Evolutionary conservation across 208 protist genomes (phyloP).

Genomic region (Crithidia acanthocephali): DNA sequence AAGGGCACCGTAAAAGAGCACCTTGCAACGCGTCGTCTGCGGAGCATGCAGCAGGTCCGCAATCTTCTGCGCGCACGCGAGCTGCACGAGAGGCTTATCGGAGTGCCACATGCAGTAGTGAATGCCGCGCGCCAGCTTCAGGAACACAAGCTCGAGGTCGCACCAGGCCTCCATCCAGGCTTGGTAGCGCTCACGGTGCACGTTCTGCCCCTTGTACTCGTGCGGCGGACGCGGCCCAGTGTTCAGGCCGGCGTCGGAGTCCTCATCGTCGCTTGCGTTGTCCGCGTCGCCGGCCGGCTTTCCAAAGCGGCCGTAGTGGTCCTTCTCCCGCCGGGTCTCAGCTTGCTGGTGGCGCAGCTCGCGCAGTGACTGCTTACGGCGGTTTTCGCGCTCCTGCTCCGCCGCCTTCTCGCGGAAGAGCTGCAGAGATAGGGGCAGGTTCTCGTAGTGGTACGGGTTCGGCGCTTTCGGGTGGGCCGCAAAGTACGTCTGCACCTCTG

Average conservation of each 20-base stretch:
- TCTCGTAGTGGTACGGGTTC: constrained; percentile 67
- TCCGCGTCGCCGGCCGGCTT: constrained; percentile 12
- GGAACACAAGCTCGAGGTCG: constrained; percentile 79
- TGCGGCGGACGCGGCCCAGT: constrained; percentile 29
- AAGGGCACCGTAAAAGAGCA: constrained; percentile 73
- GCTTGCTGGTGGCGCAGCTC: constrained; percentile 37
- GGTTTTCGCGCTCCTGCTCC: constrained; percentile 37
- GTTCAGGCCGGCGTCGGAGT: constrained; percentile 18
- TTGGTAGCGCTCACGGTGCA: constrained; percentile 57
- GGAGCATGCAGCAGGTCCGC: constrained; percentile 60
- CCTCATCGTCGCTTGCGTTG: constrained; percentile 38
- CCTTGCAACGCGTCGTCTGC: constrained; percentile 48
- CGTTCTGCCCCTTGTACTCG: constrained; percentile 33
- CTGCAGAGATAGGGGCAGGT: constrained; percentile 50
- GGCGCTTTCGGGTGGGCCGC: constrained; percentile 42
- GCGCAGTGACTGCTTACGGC: constrained; percentile 40
- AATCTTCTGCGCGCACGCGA: constrained; percentile 81
- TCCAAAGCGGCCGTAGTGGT: constrained; percentile 45
- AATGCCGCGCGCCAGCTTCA: constrained; percentile 87
- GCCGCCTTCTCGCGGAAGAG: constrained; percentile 42
- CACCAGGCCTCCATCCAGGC: constrained; percentile 72
- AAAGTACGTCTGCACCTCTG: constrained; percentile 45
- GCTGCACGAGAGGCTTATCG: constrained; percentile 92
- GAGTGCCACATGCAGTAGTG: constrained; percentile 93
- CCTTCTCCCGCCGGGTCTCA: constrained; percentile 42